Evolutionary conservation across 805 yeast genomes (phyloP).

Genomic region (Lachancea cidri): DNA sequence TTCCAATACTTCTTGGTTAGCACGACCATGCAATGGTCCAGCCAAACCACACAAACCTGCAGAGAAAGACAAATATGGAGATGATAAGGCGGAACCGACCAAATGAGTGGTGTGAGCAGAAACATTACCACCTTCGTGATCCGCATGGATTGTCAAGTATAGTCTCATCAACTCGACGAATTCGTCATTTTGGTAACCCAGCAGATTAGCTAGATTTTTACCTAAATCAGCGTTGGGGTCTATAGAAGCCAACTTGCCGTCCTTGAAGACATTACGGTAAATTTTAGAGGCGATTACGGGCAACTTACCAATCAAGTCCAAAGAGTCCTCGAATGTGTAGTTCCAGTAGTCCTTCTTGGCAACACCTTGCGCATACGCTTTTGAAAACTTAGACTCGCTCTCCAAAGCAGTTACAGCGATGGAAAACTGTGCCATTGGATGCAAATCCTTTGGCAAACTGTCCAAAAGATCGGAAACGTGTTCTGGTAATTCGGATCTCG

Average conservation of each 20-base stretch:
- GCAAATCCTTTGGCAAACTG: conserved; percentile 67
- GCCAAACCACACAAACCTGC: conserved; percentile 82
- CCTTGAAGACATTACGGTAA: conserved; percentile 79
- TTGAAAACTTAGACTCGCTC: conserved; percentile 76
- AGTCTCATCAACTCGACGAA: conserved; percentile 76
- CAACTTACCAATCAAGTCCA: conserved; percentile 74
- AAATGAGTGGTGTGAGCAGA: conserved; percentile 78
- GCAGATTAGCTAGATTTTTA: conserved; percentile 53
- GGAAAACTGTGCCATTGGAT: conserved; percentile 88
- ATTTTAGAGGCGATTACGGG: conserved; percentile 79
- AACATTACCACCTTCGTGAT: conserved; percentile 86
- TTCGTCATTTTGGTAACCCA: conserved; percentile 58
- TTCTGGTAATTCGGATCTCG: conserved; percentile 71
- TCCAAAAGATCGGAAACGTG: conserved; percentile 71
- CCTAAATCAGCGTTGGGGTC: conserved; percentile 59
- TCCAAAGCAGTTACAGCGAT: conserved; percentile 79
- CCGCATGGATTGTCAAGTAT: conserved; percentile 77
- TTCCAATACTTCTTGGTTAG: conserved; percentile 81
- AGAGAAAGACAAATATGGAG: conserved; percentile 68
- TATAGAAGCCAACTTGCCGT: conserved; percentile 58
- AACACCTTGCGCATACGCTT: conserved; percentile 81
- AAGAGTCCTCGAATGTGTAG: conserved; percentile 74
- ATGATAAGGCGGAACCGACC: conserved; percentile 76
- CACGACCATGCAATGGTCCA: conserved; percentile 82
- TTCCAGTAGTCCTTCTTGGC: conserved; percentile 81